Evolutionary conservation across 306 rosid genomes (phyloP), one percentile per base, ranked within the genome.

Genomic region (Fragaria ananassa): DNA sequence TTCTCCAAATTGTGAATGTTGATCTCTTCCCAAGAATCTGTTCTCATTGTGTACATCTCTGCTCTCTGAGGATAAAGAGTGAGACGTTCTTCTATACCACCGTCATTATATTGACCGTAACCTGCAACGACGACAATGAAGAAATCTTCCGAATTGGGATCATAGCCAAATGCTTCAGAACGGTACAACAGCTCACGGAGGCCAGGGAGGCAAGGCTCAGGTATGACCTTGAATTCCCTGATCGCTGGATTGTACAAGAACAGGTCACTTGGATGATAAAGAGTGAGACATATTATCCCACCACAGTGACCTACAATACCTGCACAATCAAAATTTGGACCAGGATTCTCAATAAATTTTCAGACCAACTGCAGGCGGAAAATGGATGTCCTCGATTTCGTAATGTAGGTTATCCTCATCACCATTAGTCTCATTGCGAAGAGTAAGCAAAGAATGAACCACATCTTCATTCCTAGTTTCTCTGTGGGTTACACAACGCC

Each of bases 21-120:
- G 31, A 79, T 72, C 73, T 46, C 78, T 44, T 44, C n/a, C 82
- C 82, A 72, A 8, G 68, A 71, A 72, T 79, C 45, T 10, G 45
- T 63, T 2, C 67, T 10, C 31, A 63, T 17, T 9, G 67, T 46
- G 70, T 71, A 71, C 7, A 78, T 7, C 27, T 70, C 71, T 12
- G 70, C 71, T 57, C 31, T 57, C 34, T 19, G 46, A 56, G 66
- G 50, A 9, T 23, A 25, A 7, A 12, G 10, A 37, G 37, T 17
- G 3, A 53, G 47, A 44, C 21, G 13, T 0, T 23, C 21, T 2
- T 23, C 37, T 0, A 23, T 12, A 4, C 44, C 72, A 5, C 15
- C 54, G 5, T 42, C 11, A 23, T 17, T 44, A 13, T 23, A 17
- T 3, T 21, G 12, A 23, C 72, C 74, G 21, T n/a, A 35, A 34